Evolutionary conservation across 352 stramenopile genomes (phyloP), one percentile per base, ranked within the genome.

Genomic region (Phytopythium litorale): DNA sequence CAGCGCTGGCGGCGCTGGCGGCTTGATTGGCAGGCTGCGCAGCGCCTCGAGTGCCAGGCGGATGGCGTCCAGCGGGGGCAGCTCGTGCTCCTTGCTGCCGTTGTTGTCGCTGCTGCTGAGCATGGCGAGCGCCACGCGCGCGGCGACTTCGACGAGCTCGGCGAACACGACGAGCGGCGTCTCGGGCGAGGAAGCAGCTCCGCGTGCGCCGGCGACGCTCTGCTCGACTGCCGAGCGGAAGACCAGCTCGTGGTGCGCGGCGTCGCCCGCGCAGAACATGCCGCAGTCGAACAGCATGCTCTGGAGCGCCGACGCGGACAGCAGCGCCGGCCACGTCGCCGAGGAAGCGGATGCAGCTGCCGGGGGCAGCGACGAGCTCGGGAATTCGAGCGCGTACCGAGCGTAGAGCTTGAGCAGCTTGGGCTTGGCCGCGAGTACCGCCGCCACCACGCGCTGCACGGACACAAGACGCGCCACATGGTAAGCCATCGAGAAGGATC

Each of bases 21-120:
- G 43, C 37, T 70, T 74, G 3, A 72, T 40, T 12, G 82, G 80
- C 19, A 89, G 60, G 15, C 76, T 84, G 19, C 80, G 80, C 51
- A 90, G 51, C n/a, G 84, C 84, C 58, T 94, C 79, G 38, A 94
- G 63, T 6, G 81, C 83, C 52, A 94, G 79, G 67, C 84, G 88
- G 66, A 92, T 91, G 28, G 81, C 79, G 45, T 92, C 81, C 51
- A 71, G 73, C 5, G 76, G 71, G 16, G 81, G 75, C 28, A 94
- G 60, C 33, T 79, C 76, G 48, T 84, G 81, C 59, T 88, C 75
- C 4, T 75, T 71, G 51, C 64, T 60, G 37, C 43, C 58, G 7
- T 32, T 48, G 18, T 35, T 46, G 33, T 38, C 19, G 2, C 16
- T 58, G 21, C 13, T 40, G 42, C 55, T 42, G 33, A 92, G 75